Base-by-base conservation (phyloP, 31 red algal genomes). In the Odonthalia washingtoniensis region DNA sequence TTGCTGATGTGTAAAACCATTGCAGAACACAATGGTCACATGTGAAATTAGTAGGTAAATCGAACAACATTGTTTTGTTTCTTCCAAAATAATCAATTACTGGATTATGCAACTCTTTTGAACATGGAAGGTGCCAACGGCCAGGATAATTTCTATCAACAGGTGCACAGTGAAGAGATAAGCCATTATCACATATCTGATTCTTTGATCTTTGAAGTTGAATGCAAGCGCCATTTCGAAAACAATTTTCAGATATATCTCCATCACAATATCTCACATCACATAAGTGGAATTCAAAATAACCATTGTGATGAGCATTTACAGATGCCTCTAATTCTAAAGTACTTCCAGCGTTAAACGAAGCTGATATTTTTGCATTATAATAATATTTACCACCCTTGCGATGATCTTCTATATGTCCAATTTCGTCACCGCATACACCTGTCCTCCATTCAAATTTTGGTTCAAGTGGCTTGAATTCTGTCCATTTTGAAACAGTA, bases 241-340 rank as follows among this genome's bases (percentile, higher is more conserved):
- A 89, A 70, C 92, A 89, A 31, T 68, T 57, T 0, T 37, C 45
- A 12, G 73, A 80, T 43, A 86, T 86, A 31, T 94, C 92, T 27
- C 92, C 92, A 14, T 14, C 16, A 70, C 84, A 94, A 46, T 34
- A 80, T 49, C 79, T 80, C 46, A 87, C 78, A 64, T 93, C 80
- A 65, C 92, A 94, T 27, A 94, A 63, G 39, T 94, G 70, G 64
- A 89, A 89, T 52, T 89, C 92, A 57, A 72, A 81, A 64, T 64
- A 94, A 38, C 92, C 92, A 81, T 89, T 89, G 72, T 94, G 92
- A 85, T 94, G 74, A 36, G 92, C 75, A n/a, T 85, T 63, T 72
- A 89, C 74, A 31, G 89, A 65, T 17, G 72, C 70, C 12, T 85
- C 86, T 65, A 89, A 73, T 34, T 75, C 68, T 21, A 94, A 60